Evolutionary conservation across 345 rosid species (phyloP).

Genomic region (Salix brachista): DNA sequence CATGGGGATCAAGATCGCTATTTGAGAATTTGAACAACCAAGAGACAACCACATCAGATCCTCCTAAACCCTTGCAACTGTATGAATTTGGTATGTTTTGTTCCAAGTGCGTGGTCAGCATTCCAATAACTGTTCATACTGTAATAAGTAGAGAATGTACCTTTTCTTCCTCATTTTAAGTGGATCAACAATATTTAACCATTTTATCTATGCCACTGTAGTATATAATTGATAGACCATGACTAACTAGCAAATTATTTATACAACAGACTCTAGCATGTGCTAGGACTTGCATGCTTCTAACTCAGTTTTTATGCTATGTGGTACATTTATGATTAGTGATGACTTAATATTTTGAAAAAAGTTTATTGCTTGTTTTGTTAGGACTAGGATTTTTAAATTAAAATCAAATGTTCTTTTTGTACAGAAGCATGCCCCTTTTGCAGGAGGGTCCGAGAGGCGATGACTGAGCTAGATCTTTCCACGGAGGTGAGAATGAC

Average conservation of each 20-base stretch:
- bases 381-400: slow-evolving; percentile 1
- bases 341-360: neutral
- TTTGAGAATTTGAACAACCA: slow-evolving; percentile 17
- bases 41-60: slow-evolving; percentile 22
- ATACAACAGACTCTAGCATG: neutral
- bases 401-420: slow-evolving; percentile 12
- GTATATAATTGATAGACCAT: neutral
- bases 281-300: neutral
- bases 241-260: neutral
- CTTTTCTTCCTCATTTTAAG: neutral
- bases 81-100: slow-evolving; percentile 65
- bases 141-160: neutral
- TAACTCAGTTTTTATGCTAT: neutral
- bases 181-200: neutral
- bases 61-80: slow-evolving; percentile 57
- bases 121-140: neutral
- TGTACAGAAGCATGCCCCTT: slow-evolving; percentile 82
- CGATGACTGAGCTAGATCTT: slow-evolving; percentile 82
- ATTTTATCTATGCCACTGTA: neutral
- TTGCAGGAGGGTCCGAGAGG: slow-evolving; percentile 81
- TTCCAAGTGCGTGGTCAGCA: neutral
- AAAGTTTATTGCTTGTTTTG: neutral
- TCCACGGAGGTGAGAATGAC: slow-evolving; percentile 50
- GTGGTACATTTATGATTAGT: neutral
- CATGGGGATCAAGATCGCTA: slow-evolving; percentile 69